Base-by-base conservation (phyloP, 768 basidiomycete genomes). In the Galerina sulciceps region DNA sequence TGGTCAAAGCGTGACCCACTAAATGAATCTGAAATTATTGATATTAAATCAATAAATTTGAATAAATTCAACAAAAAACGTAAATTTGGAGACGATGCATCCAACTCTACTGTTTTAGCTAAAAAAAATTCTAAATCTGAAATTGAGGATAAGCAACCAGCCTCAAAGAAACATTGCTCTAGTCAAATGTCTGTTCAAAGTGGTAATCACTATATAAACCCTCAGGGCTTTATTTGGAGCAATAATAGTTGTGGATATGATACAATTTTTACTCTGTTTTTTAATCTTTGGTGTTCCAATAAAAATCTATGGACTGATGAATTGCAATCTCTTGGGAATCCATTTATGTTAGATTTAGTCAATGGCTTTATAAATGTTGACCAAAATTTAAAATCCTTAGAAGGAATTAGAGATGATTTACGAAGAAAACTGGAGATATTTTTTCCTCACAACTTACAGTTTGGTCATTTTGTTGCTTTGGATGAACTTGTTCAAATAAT, bases 231-330 rank as follows among this genome's bases (percentile, higher is more conserved):
- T 2, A 48, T 22, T 55, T 73, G 69, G 68, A 59, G 67, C 51
- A 41, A 18, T 15, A 11, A 61, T 48, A 69, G 69, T 38, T 72
- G 65, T 55, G 61, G 66, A 26, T 73, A 70, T 63, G 71, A 72
- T 59, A 22, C 64, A 23, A n/a, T 67, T 6, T 64, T 69, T 36
- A 59, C 62, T 2, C 59, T 71, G 3, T 13, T 71, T 2, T 67
- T 52, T 50, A 57, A 68, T 48, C 41, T 69, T 1, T 70, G 68
- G 67, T 41, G 37, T 13, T n/a, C 26, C 8, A 45, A 67, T 49
- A 48, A 48, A 15, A 15, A 9, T 15, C 26, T 15, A 48, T 48
- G 47, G 47, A 31, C 20, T n/a, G 9, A 20, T n/a, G 34, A 45
- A 9, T 61, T n/a, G 9, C 23, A 34, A 34, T 10, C 9, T 6